Evolutionary conservation across 768 basidiomycete species (phyloP).

Genomic region (Suillus alpinus): DNA sequence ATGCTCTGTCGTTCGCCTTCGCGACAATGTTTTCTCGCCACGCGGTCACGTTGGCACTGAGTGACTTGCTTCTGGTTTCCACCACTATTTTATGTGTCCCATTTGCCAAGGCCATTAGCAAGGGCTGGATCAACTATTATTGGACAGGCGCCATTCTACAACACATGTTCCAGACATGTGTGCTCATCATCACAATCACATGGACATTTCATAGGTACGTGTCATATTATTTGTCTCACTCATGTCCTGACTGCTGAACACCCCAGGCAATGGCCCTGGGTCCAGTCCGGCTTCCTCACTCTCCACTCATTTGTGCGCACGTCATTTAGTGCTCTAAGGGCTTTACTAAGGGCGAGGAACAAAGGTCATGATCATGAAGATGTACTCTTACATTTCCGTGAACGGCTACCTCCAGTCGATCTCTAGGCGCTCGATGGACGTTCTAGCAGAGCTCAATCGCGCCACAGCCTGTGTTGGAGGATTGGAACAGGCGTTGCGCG

Average conservation of each 20-base stretch:
- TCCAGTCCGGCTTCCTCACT: conserved; percentile 88
- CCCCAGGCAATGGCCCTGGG: conserved; percentile 91
- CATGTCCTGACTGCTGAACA: background rate
- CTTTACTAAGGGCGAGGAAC: background rate
- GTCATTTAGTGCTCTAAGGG: conserved; percentile 5
- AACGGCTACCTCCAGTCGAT: conserved; percentile 79
- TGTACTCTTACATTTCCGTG: conserved; percentile 89
- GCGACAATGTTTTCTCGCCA: conserved; percentile 87
- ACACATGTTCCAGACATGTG: conserved; percentile 71
- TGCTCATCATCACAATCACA: conserved; percentile 70
- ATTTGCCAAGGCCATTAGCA: conserved; percentile 72
- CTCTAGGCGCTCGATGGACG: conserved; percentile 42
- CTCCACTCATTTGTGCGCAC: conserved; percentile 72
- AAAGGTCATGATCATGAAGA: conserved; percentile 88
- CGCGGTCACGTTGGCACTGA: conserved; percentile 75
- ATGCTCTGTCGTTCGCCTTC: conserved; percentile 75
- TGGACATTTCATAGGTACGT: conserved; percentile 88
- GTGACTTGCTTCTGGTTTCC: conserved; percentile 78
- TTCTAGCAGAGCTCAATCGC: conserved; percentile 44
- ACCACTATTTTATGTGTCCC: conserved; percentile 78
- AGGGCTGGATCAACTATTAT: conserved; percentile 80
- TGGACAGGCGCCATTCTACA: conserved; percentile 76
- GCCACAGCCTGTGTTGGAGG: conserved; percentile 53
- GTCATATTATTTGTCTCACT: background rate
- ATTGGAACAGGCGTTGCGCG: conserved; percentile 57